These are phyloP conservation scores for Debaryomyces sp. DNA, from an alignment of 1,139 yeast species.

Conservation along the genomic window DNA sequence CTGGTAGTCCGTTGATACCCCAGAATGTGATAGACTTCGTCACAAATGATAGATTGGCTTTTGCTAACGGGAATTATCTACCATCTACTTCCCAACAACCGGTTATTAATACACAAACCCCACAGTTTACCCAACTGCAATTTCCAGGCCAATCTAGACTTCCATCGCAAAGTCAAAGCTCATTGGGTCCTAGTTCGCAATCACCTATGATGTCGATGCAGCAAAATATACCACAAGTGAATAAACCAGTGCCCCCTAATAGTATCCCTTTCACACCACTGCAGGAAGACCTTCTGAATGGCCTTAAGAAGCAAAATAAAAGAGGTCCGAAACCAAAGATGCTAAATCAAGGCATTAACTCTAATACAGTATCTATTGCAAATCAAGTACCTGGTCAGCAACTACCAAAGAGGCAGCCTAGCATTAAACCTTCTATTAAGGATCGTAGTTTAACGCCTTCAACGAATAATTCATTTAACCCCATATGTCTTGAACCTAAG, in stretches of 20 bases:
- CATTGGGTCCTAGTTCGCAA: conserved; percentile 7
- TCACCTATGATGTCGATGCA: conserved; percentile 9
- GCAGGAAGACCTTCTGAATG: conserved; percentile 7
- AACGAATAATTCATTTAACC: conserved; percentile 18
- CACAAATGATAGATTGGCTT: conserved; percentile 44
- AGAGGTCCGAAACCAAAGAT: conserved; percentile 18
- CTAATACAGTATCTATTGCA: not conserved
- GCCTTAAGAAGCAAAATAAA: conserved; percentile 9
- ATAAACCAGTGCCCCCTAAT: not conserved
- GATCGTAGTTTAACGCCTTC: conserved; percentile 13
- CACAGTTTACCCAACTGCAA: not conserved
- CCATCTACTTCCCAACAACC: conserved; percentile 18
- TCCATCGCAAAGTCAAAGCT: conserved; percentile 1
- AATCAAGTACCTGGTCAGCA: not conserved
- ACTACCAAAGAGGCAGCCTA: not conserved
- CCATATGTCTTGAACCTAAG: conserved; percentile 37
- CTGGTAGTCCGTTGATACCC: conserved; percentile 55
- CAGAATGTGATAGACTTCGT: conserved; percentile 53
- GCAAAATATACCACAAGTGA: not conserved
- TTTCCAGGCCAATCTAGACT: not conserved
- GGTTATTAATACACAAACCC: conserved; percentile 3
- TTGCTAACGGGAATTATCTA: conserved; percentile 35
- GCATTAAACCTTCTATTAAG: not conserved
- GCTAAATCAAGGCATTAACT: not conserved
- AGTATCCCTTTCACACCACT: not conserved